Evolutionary conservation across 2,329 filamentous ascomycete genomes (phyloP), one percentile per base, ranked within the genome.

Genomic region (Colletotrichum lindemuthianum): DNA sequence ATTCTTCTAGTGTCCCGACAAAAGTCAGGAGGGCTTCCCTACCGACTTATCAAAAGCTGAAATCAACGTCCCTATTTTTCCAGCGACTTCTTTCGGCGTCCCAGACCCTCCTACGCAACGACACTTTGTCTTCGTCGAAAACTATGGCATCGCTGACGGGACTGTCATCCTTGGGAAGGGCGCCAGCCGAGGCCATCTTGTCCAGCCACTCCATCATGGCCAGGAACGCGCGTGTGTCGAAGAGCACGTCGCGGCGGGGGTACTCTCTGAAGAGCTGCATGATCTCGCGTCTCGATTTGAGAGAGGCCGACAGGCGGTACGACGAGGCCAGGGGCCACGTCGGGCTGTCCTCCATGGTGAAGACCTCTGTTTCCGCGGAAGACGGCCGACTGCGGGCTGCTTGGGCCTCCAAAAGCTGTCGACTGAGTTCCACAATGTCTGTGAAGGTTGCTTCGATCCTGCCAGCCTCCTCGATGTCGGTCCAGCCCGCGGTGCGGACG

Each of bases 201-300:
- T 36, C 43, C 8, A 36, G 10, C 49, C 48, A 54, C 24, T 48
- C 48, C 32, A 53, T 36, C 15, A 40, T 37, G 34, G 44, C 78
- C 1, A 74, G 68, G 57, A 80, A 78, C 1, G 79, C 71, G 8
- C 75, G 73, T 36, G 75, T 80, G 60, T 82, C 79, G n/a, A 79
- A 76, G 10, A 82, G 74, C 1, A 77, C 79, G 60, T 82, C 81
- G 36, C 78, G 76, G 5, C 79, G 75, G 8, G 79, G 79, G 33
- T 81, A 79, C 43, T 76, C 69, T 5, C 71, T 72, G 13, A 83
- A 70, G 15, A 83, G 76, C 9, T 73, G 70, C 10, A 79, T 75
- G 6, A 81, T 76, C 2, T 82, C 77, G 8, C 74, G 72, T 11
- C 78, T 73, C 9, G 82, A 75, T 0, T 66, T 61, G 2, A 71